Conservation (phyloP, 768 basidiomycete species). For the Rhodotorula graminis region DNA sequence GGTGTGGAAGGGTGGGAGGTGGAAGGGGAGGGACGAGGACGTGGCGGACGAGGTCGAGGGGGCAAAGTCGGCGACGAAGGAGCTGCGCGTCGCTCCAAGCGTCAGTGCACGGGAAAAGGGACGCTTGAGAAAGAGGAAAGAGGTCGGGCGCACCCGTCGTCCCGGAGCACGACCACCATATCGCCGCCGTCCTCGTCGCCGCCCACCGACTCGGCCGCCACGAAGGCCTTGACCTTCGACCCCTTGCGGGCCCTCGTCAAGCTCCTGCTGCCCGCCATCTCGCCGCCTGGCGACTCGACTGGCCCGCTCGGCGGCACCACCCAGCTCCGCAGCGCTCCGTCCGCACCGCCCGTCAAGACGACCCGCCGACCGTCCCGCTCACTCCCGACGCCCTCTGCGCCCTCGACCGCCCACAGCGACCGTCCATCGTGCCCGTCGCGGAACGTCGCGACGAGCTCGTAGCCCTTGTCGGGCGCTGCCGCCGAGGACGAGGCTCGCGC, state of each 20-base stretch:
- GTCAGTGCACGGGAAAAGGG: not conserved
- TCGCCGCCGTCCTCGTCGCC: not conserved
- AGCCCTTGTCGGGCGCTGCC: not conserved
- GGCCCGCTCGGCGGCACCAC: not conserved
- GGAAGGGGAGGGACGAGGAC: not conserved
- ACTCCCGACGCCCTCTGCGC: not conserved
- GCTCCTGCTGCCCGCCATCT: too few species aligned
- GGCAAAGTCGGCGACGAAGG: too few species aligned
- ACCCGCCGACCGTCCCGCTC: not conserved
- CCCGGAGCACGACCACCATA: not conserved
- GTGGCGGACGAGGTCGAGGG: not conserved
- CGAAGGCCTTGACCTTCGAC: constrained; percentile 8
- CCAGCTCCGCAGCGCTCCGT: constrained; percentile 17
- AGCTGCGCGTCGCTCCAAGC: not conserved
- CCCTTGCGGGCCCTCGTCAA: not conserved
- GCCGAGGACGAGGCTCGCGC: not conserved
- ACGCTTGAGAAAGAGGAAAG: not conserved
- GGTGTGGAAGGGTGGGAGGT: not conserved
- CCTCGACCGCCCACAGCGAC: constrained; percentile 11
- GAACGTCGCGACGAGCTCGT: not conserved
- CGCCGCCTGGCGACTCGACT: too few species aligned
- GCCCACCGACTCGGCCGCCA: not conserved
- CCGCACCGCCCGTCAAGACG: constrained; percentile 20
- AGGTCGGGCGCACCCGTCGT: constrained; percentile 1
- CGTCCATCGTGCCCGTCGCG: constrained; percentile 23